These are phyloP conservation scores for Austroboletus festivus DNA, from an alignment of 768 basidiomycete species.

Conservation along the genomic window DNA sequence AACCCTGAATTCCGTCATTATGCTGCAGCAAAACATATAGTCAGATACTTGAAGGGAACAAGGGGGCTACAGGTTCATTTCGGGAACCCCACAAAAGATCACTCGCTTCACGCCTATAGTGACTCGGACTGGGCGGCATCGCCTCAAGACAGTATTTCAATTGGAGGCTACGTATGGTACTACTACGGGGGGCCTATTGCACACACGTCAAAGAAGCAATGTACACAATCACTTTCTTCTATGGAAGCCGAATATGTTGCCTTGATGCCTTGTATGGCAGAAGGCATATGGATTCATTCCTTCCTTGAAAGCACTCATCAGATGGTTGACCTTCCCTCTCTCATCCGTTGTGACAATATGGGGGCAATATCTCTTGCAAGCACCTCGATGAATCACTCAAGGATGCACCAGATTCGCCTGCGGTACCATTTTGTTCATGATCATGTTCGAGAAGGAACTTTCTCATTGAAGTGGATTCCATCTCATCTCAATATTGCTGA, in stretches of 20 bases:
- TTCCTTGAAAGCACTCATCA: neutral
- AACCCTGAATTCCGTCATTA: neutral
- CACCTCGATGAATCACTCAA: neutral
- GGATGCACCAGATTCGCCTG: neutral
- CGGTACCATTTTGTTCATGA: neutral
- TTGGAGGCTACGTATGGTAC: neutral
- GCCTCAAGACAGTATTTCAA: neutral
- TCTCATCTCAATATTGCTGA: neutral
- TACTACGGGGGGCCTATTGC: neutral
- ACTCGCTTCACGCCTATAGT: neutral
- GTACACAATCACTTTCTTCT: neutral
- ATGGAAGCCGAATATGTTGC: neutral
- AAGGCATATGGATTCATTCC: neutral
- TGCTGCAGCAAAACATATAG: neutral
- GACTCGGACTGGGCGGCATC: neutral
- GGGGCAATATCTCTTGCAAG: neutral
- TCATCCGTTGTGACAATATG: neutral
- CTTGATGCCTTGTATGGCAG: neutral
- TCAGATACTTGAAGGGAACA: neutral
- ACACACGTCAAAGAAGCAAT: neutral
- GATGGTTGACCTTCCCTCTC: neutral
- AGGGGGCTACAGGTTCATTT: neutral
- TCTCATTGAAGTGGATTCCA: neutral
- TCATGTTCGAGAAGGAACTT: neutral
- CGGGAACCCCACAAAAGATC: neutral